Conservation (phyloP, 331 rosid genomes). For the Rhamnella rubrinervis region DNA sequence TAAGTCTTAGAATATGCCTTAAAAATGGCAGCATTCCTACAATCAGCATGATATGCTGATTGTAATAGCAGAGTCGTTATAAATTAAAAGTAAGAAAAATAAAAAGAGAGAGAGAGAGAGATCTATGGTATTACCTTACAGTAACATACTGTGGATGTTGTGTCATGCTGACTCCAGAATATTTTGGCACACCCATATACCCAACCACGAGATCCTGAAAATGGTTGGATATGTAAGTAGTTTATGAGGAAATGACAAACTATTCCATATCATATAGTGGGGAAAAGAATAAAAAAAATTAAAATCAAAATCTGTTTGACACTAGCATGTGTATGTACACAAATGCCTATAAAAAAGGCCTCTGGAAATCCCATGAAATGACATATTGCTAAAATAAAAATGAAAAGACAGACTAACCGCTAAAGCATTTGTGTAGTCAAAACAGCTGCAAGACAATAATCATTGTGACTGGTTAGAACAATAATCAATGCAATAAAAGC, state of each 20-base stretch:
- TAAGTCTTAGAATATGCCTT: not conserved
- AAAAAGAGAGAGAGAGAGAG: not conserved
- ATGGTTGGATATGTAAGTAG: constrained; percentile 5
- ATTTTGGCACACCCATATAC: constrained; percentile 97
- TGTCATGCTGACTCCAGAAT: constrained; percentile 86
- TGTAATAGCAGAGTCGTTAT: not conserved
- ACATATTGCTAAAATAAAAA: not conserved
- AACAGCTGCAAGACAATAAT: constrained; percentile 63
- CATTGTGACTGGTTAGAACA: constrained; percentile 24
- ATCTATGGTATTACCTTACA: constrained; percentile 56
- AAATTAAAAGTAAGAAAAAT: not conserved
- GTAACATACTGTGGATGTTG: constrained; percentile 98
- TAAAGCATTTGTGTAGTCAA: constrained; percentile 91
- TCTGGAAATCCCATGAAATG: not conserved
- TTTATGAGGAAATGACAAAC: not conserved
- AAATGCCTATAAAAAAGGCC: not conserved
- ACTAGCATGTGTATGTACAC: not conserved
- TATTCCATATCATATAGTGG: not conserved
- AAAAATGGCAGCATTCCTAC: not conserved
- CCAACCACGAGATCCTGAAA: constrained; percentile 92
- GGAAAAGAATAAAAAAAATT: not conserved
- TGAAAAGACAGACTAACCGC: constrained; percentile 60
- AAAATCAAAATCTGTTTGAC: too few relatives aligned
- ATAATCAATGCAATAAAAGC: constrained; percentile 6
- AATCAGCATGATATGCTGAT: not conserved